phyloP scores from a whole-genome alignment of 2,329 filamentous ascomycete species.

The Xylaria sp. region DNA sequence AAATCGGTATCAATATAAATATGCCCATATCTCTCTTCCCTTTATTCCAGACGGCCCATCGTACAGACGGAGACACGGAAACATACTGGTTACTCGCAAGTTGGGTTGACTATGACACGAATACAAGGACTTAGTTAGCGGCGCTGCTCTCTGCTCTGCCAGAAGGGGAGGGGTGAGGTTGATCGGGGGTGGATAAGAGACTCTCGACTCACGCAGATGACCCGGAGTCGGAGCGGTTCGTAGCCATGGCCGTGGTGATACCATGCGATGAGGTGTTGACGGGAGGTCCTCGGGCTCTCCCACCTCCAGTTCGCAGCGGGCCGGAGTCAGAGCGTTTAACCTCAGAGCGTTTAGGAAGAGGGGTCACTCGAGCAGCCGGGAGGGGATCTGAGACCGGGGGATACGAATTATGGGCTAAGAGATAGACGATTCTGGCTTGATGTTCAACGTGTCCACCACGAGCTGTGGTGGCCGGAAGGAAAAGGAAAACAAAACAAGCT shows the following conservation, averaged over 20 bases:
- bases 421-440: constrained; percentile 18
- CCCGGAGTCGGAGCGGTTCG: constrained; percentile 66
- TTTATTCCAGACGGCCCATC: not conserved
- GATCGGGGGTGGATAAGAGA: not conserved
- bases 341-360: constrained; percentile 32
- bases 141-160: constrained; percentile 24
- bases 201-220: constrained; percentile 67
- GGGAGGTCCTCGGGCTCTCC: constrained; percentile 32
- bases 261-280: constrained; percentile 35
- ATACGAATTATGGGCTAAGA: not conserved
- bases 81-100: constrained; percentile 90
- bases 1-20: constrained; percentile 36
- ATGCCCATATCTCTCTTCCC: not conserved
- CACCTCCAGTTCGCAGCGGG: constrained; percentile 31
- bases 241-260: constrained; percentile 52
- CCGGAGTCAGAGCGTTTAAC: constrained; percentile 12
- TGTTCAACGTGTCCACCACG: constrained; percentile 27
- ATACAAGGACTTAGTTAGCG: constrained; percentile 47
- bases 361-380: constrained; percentile 29
- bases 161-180: constrained; percentile 22
- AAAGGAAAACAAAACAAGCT: constrained; percentile 18
- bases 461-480: constrained; percentile 27
- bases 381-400: constrained; percentile 16
- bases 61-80: constrained; percentile 33
- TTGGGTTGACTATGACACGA: constrained; percentile 74